Base-by-base conservation (phyloP, 208 protist genomes). In the Leptomonas pyrrhocoris region DNA sequence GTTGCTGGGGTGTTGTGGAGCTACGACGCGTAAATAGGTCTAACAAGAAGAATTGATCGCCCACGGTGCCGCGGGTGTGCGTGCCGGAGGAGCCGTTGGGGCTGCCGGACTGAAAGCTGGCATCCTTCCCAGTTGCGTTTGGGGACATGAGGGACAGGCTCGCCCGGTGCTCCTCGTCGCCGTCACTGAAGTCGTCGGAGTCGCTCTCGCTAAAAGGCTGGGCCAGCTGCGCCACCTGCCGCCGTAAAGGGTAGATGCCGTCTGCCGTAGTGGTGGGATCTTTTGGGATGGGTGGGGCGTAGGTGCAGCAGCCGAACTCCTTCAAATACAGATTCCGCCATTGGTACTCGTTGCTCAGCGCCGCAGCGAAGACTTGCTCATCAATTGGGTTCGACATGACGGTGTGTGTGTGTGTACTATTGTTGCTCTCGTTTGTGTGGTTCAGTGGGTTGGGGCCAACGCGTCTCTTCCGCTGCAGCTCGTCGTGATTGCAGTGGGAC, bases 261-360 rank as follows among this genome's bases (percentile, higher is more conserved):
- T 45, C 74, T 51, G 59, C 73, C 12, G 83, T 90, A 21, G 78
- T 88, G 59, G 69, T 80, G 0, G 81, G 84, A 53, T 93, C 80
- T 40, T 80, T 82, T 7, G 88, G 82, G 55, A 92, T 79, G 16
- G 87, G 90, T 9, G 90, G 90, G 8, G 86, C 65, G 56, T 95
- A 95, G 27, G 86, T 89, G 74, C 85, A 90, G 43, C 73, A 55
- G 28, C 88, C 86, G 53, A 83, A 92, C 78, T 89, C 58, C 38
- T 84, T 85, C 38, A 88, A 34, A 67, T 95, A 95, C 16, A 95
- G 56, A 46, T 95, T 95, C 31, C 80, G 73, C 88, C 90, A 95
- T 57, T 95, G 90, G 54, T 90, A 95, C 61, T 92, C 90, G 73
- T 93, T 95, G 28, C 76, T 34, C 36, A 83, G 64, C 7, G 86